Evolutionary conservation across 2,329 filamentous ascomycete species (phyloP), one percentile per base, ranked within the genome.

Genomic region (Phialemonium atrogriseum): DNA sequence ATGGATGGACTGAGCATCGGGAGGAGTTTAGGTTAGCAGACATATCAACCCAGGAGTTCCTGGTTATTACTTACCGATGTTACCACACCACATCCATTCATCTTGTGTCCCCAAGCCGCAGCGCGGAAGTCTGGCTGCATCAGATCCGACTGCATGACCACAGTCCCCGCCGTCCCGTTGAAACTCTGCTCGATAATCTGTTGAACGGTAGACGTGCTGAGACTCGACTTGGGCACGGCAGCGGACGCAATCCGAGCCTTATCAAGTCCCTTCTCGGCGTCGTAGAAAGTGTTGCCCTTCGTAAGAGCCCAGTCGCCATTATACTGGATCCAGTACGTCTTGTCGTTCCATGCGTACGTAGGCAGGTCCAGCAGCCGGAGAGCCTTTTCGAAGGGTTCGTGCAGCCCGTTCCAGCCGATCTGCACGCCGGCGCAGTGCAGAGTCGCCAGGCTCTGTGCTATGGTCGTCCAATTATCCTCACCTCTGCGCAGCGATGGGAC

Each of bases 321-420:
- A 52, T 83, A 83, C 49, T 76, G 73, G 11, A 83, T 66, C 78
- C 78, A 83, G 55, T 84, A 84, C 43, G 73, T 75, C 63, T 84
- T 84, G 40, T 72, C 60, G 50, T 85, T 77, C 50, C 78, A 86
- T 1, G 66, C 66, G 49, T 85, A 86, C 0, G 69, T 66, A 2
- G 80, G 80, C 4, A 86, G 58, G n/a, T 70, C 60, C n/a, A 82
- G 57, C 11, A 84, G 59, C 24, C 70, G 61, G 24, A 78, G 68
- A 2, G 65, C 64, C 22, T 59, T 50, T 42, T 73, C 69, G 50
- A 77, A 81, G 32, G 74, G 66, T 25, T 66, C 62, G 54, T 83
- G 76, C 50, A 71, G 80, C 50, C 82, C 77, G 39, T 75, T 70
- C 70, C 80, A 84, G 48, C 75, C 64, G 38, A 84, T 59, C 27